Percentiles rank a stretch among this genome's conserved stretches.
These are phyloP conservation scores for Starmerella roubikii DNA, from an alignment of 805 yeast genomes.

Conservation along the genomic window DNA sequence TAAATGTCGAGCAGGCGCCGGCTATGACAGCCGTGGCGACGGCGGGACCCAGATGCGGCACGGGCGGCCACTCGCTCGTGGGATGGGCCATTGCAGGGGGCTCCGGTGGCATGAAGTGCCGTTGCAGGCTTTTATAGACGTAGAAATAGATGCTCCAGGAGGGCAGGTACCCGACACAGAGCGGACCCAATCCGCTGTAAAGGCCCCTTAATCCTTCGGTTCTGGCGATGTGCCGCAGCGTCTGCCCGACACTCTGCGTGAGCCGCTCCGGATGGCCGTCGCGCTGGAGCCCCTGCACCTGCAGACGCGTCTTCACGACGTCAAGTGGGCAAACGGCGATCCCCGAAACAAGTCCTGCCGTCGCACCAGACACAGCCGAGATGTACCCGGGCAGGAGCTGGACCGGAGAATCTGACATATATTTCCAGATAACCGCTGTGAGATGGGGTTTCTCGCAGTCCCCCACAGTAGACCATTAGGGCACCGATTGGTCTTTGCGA, in stretches of 20 bases:
- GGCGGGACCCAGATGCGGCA: slow-evolving; percentile 21
- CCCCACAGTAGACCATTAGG: too few relatives aligned
- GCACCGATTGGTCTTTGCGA: too few relatives aligned
- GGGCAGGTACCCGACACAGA: slow-evolving; percentile 84
- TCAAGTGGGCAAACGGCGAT: slow-evolving; percentile 87
- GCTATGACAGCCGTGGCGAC: slow-evolving; percentile 65
- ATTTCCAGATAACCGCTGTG: too few relatives aligned
- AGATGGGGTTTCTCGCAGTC: too few relatives aligned
- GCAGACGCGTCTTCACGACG: slow-evolving; percentile 86
- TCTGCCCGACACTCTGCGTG: slow-evolving; percentile 29
- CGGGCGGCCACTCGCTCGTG: not conserved
- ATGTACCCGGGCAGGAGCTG: slow-evolving; percentile 25
- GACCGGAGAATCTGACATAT: not conserved
- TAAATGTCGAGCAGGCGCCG: slow-evolving; percentile 70
- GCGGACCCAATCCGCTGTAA: slow-evolving; percentile 86
- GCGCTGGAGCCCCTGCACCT: slow-evolving; percentile 59
- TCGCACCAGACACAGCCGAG: slow-evolving; percentile 76
- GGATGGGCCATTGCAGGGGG: too few relatives aligned
- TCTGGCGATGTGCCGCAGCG: slow-evolving; percentile 47
- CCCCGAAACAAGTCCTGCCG: slow-evolving; percentile 88
- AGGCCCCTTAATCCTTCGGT: slow-evolving; percentile 79
- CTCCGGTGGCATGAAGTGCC: slow-evolving; percentile 19
- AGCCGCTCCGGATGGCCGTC: not conserved
- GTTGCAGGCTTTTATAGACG: slow-evolving; percentile 48
- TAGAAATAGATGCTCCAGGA: slow-evolving; percentile 95